Evolutionary conservation across 352 stramenopile species (phyloP).

Genomic region (Achlya hypogyna): DNA sequence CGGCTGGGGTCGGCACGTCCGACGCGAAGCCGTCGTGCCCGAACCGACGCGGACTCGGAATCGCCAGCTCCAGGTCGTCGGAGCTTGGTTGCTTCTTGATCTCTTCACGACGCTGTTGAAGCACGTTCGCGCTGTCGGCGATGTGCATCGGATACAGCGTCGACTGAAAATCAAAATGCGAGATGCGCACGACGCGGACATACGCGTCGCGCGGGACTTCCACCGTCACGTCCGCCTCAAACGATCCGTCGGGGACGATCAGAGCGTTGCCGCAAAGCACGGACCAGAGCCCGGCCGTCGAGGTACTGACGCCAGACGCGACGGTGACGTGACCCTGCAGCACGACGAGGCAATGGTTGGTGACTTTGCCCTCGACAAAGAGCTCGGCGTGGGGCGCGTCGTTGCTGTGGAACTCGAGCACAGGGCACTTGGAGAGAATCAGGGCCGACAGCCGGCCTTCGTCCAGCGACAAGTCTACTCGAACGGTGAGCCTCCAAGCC

Average conservation of each 20-base stretch:
- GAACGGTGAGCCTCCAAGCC: neutral
- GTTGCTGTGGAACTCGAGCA: slow-evolving; percentile 1
- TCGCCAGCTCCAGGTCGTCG: neutral
- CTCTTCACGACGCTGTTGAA: slow-evolving; percentile 5
- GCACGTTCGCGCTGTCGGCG: neutral
- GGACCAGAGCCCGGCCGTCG: slow-evolving; percentile 2
- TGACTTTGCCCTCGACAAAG: neutral
- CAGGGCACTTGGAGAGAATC: slow-evolving; percentile 14
- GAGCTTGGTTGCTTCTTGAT: neutral
- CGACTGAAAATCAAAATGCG: slow-evolving; percentile 15
- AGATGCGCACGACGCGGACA: slow-evolving; percentile 3
- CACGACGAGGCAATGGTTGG: slow-evolving; percentile 6
- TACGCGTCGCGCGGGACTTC: slow-evolving; percentile 1
- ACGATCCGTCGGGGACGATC: neutral
- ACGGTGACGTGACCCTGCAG: neutral
- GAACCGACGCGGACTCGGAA: neutral
- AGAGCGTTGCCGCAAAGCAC: slow-evolving; percentile 2
- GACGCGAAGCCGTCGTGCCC: neutral
- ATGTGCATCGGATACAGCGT: slow-evolving; percentile 19
- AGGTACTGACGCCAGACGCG: neutral
- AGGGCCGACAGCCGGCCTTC: neutral
- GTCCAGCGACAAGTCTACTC: neutral
- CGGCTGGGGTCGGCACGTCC: slow-evolving; percentile 4
- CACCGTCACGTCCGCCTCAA: slow-evolving; percentile 16
- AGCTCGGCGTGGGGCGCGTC: slow-evolving; percentile 3